Base-by-base conservation (phyloP, 306 rosid species). In the Malus sieversii region DNA sequence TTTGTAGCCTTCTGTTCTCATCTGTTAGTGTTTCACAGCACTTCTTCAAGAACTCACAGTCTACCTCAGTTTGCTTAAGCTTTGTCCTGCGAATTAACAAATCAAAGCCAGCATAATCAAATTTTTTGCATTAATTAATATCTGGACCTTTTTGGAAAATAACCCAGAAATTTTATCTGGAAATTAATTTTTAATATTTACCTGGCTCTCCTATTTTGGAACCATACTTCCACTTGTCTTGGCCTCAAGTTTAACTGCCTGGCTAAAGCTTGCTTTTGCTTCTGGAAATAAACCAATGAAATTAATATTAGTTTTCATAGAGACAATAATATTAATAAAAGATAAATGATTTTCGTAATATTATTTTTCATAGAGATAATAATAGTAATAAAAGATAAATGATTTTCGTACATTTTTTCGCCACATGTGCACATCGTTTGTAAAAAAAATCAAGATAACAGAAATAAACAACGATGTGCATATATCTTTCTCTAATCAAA, bases 191-290 rank as follows among this genome's bases (percentile, higher is more conserved):
- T 51, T 58, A 32, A 30, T 32, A 32, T 18, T 25, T 83, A 95
- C 99, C 99, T 89, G 60, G 99, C 99, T 82, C 99, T 90, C 77
- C 99, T 89, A 81, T 95, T 95, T 60, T 95, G 99, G 82, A 95
- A 95, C 99, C 99, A 95, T 18, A 95, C 99, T 82, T 95, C 99
- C 59, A 95, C 99, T 87, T 95, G 99, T 68, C 99, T 78, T 10
- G 97, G 91, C 74, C 91, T 82, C 68, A 95, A 90, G 70, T 86
- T 87, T 78, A 95, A 58, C 72, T 92, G 90, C 71, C 92, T 83
- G 10, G 99, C 97, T 55, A 95, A 84, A 82, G 92, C 96, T 82
- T 95, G 97, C 84, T 95, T 95, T 79, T 95, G 96, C 83, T 89
- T 95, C 99, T 95, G 90, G 62, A 68, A 22, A 22, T 59, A 59